Evolutionary conservation across 768 basidiomycete species (phyloP).

Genomic region (Phaeotremella fagi): DNA sequence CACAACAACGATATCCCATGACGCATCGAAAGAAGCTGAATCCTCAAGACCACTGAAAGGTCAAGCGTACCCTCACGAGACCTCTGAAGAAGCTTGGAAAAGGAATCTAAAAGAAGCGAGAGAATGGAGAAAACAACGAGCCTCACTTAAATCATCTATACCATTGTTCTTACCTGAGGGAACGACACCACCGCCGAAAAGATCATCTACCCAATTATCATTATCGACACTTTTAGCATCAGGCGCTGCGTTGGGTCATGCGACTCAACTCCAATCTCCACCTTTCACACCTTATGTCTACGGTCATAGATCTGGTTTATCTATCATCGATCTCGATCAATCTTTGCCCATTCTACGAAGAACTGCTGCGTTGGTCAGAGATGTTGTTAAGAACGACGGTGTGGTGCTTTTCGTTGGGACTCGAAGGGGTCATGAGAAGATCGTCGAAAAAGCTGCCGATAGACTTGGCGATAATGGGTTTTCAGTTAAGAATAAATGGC

Average conservation of each 20-base stretch:
- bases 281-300: slow-evolving; percentile 92
- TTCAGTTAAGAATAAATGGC: slow-evolving; percentile 81
- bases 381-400: slow-evolving; percentile 73
- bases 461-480: slow-evolving; percentile 75
- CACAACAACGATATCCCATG: background rate
- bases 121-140: slow-evolving; percentile 28
- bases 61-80: slow-evolving; percentile 14
- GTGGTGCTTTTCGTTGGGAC: slow-evolving; percentile 87
- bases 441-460: slow-evolving; percentile 72
- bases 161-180: slow-evolving; percentile 11
- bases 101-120: slow-evolving; percentile 37
- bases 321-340: slow-evolving; percentile 90
- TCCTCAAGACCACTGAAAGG: background rate
- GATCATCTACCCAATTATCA: slow-evolving; percentile 60
- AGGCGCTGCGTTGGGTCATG: slow-evolving; percentile 91
- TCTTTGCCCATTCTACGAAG: slow-evolving; percentile 87
- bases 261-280: slow-evolving; percentile 68
- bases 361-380: slow-evolving; percentile 79
- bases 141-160: slow-evolving; percentile 15
- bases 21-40: slow-evolving; percentile 11
- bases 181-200: slow-evolving; percentile 4
- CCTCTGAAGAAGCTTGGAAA: slow-evolving; percentile 38
- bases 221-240: slow-evolving; percentile 85
- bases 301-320: slow-evolving; percentile 80
- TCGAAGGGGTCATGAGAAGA: slow-evolving; percentile 54